These are phyloP conservation scores for Botrytis galanthina DNA, from an alignment of 2,329 filamentous ascomycete genomes.

Conservation along the genomic window DNA sequence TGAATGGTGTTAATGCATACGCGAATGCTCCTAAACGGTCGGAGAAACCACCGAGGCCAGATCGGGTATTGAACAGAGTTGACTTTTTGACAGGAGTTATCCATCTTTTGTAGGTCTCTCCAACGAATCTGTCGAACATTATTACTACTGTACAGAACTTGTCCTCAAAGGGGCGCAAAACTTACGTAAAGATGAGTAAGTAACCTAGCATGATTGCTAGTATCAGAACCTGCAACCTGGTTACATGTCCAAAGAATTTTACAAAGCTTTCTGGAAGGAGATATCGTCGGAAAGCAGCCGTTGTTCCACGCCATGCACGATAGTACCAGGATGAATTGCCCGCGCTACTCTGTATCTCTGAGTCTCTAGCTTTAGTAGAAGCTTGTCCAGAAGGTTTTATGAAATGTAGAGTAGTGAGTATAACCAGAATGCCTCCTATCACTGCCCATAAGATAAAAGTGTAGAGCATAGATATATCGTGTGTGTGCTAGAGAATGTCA, in stretches of 20 bases:
- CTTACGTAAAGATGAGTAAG: slow-evolving; percentile 61
- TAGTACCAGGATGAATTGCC: slow-evolving; percentile 28
- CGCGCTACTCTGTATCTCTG: background rate
- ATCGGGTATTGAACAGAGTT: slow-evolving; percentile 61
- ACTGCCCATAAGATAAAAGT: slow-evolving; percentile 56
- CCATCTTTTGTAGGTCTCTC: slow-evolving; percentile 67
- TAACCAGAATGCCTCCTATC: slow-evolving; percentile 47
- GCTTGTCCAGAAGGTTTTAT: slow-evolving; percentile 27
- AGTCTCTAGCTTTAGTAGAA: slow-evolving; percentile 31
- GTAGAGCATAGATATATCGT: slow-evolving; percentile 55
- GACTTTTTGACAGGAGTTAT: slow-evolving; percentile 62
- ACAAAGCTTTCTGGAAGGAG: slow-evolving; percentile 60
- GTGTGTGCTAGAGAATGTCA: slow-evolving; percentile 39
- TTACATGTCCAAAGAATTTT: slow-evolving; percentile 63
- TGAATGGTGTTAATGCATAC: slow-evolving; percentile 71
- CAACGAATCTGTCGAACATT: slow-evolving; percentile 49
- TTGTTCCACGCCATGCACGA: slow-evolving; percentile 27
- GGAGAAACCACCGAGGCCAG: slow-evolving; percentile 63
- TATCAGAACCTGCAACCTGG: slow-evolving; percentile 64
- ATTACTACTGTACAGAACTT: background rate
- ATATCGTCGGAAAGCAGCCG: slow-evolving; percentile 38
- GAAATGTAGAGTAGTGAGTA: slow-evolving; percentile 42
- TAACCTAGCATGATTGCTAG: slow-evolving; percentile 59
- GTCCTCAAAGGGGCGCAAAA: slow-evolving; percentile 18
- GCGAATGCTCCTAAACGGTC: slow-evolving; percentile 69